Evolutionary conservation across 2,329 filamentous ascomycete species (phyloP).

Genomic region (Akanthomyces uredinophilus): DNA sequence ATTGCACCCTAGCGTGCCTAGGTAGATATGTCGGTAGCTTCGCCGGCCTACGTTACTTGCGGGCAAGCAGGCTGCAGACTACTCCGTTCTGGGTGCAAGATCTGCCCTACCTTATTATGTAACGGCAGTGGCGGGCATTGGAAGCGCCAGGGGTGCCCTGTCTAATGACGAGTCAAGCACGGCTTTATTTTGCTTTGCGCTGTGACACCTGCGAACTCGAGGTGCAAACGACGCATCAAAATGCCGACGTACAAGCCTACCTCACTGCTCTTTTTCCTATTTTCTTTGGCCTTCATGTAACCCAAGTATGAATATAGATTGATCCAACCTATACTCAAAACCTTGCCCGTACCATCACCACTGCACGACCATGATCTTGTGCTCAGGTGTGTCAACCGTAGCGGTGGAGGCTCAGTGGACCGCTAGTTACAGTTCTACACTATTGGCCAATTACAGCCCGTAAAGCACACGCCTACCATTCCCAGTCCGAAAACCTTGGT

Average conservation of each 20-base stretch:
- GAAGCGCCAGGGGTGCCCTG: background rate
- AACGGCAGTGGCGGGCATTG: background rate
- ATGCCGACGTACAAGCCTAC: no score
- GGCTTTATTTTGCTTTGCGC: background rate
- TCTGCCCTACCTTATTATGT: background rate
- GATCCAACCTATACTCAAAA: background rate
- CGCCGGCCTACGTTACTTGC: no score
- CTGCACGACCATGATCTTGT: background rate
- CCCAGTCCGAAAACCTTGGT: conserved; percentile 5
- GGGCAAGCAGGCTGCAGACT: background rate
- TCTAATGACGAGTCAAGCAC: background rate
- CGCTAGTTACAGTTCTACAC: background rate
- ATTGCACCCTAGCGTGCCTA: no score
- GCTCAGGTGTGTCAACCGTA: no score
- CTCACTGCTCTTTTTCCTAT: no score
- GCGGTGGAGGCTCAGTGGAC: background rate
- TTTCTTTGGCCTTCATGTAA: no score
- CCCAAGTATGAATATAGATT: background rate
- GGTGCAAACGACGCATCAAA: no score
- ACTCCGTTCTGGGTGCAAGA: background rate
- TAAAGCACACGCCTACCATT: background rate
- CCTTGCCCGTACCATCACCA: no score
- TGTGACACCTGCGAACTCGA: background rate
- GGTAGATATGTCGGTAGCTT: no score
- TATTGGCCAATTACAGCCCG: conserved; percentile 17